Evolutionary conservation across 345 rosid species (phyloP).

Genomic region (Eucalyptus erythrocorys): DNA sequence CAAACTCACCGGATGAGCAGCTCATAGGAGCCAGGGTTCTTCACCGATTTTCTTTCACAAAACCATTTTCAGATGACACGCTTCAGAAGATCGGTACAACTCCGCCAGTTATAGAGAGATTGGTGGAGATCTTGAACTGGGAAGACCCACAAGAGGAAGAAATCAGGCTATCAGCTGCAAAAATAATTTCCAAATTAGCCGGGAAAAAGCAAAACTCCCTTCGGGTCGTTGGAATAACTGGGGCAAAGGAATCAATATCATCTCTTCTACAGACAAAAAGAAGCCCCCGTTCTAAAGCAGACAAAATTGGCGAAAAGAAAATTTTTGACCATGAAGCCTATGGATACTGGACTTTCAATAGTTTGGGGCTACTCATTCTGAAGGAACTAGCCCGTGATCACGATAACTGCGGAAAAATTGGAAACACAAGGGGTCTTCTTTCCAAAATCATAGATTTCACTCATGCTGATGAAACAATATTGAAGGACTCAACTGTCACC

Average conservation of each 20-base stretch:
- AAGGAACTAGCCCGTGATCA: slow-evolving; percentile 66
- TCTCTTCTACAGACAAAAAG: slow-evolving; percentile 57
- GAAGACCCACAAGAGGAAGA: slow-evolving; percentile 66
- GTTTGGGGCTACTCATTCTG: slow-evolving; percentile 61
- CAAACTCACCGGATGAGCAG: slow-evolving; percentile 66
- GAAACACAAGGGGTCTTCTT: slow-evolving; percentile 67
- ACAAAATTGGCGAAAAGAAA: slow-evolving; percentile 46
- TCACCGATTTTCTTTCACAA: slow-evolving; percentile 26
- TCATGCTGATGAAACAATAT: slow-evolving; percentile 31
- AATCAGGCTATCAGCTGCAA: slow-evolving; percentile 60
- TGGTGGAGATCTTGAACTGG: slow-evolving; percentile 82
- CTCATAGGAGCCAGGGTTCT: slow-evolving; percentile 60
- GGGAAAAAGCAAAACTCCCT: slow-evolving; percentile 61
- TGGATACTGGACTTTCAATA: slow-evolving; percentile 52
- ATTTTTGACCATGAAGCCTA: slow-evolving; percentile 23
- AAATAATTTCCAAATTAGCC: slow-evolving; percentile 48
- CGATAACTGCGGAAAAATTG: slow-evolving; percentile 80
- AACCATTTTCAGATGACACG: slow-evolving; percentile 47
- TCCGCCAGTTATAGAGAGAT: slow-evolving; percentile 42
- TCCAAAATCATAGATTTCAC: slow-evolving; percentile 69
- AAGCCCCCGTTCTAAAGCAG: slow-evolving; percentile 23
- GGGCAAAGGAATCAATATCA: slow-evolving; percentile 79
- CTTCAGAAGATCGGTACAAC: slow-evolving; percentile 67
- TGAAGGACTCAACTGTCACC: slow-evolving; percentile 30
- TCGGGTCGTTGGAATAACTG: slow-evolving; percentile 61